phyloP scores from a whole-genome alignment of 169 alveolate genomes.

The Plasmodium gonderi region DNA sequence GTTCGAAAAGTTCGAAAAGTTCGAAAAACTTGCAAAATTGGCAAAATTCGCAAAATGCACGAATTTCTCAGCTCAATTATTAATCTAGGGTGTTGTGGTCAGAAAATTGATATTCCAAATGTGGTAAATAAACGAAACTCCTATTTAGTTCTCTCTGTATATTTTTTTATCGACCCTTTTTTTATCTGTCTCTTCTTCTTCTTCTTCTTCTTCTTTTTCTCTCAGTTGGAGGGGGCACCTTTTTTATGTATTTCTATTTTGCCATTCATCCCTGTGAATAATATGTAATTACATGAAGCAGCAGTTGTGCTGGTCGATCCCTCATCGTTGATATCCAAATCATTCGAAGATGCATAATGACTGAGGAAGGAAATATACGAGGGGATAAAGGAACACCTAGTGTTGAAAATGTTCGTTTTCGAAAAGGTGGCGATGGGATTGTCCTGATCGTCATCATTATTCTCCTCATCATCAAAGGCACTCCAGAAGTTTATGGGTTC shows the following conservation, averaged over 20 bases:
- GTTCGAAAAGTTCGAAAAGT: no score
- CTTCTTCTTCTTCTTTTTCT: no score
- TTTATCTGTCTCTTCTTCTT: no score
- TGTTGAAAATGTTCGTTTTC: conserved; percentile 8
- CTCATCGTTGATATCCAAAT: not conserved
- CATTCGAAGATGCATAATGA: not conserved
- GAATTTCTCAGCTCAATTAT: no score
- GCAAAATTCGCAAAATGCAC: not conserved
- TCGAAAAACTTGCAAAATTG: not conserved
- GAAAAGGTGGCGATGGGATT: not conserved
- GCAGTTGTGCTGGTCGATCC: not conserved
- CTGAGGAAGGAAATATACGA: conserved; percentile 23
- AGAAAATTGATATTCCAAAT: no score
- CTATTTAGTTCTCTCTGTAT: no score
- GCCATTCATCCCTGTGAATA: conserved; percentile 18
- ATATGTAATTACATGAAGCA: not conserved
- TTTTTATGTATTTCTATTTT: conserved; percentile 31
- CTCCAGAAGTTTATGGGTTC: conserved; percentile 6
- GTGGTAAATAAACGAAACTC: no score
- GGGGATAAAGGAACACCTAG: not conserved
- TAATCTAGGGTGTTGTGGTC: no score
- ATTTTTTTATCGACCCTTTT: no score
- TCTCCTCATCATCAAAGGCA: not conserved
- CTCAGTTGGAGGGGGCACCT: no score
- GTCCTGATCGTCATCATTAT: not conserved